These are phyloP conservation scores for Cladosporium sp. DNA, from an alignment of 2,329 filamentous ascomycete species.

Conservation along the genomic window DNA sequence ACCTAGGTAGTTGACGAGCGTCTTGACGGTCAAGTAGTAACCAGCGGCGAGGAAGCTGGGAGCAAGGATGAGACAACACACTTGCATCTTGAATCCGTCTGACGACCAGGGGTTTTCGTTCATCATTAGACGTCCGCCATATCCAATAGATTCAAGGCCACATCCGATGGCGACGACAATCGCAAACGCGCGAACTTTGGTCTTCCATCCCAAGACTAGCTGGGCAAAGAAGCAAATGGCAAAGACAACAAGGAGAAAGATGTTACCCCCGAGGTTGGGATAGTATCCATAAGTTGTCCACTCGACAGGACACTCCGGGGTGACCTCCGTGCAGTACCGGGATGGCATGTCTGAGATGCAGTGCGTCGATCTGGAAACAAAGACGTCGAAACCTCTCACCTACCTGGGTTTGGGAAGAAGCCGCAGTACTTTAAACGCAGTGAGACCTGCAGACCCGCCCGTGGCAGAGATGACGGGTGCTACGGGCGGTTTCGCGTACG, in stretches of 20 bases:
- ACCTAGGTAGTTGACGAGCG: constrained; percentile 43
- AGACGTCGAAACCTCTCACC: not conserved
- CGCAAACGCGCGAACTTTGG: constrained; percentile 38
- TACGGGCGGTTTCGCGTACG: constrained; percentile 1
- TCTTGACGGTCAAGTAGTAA: constrained; percentile 46
- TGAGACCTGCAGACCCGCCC: not conserved
- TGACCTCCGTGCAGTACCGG: constrained; percentile 25
- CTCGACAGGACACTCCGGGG: constrained; percentile 31
- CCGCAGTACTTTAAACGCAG: not conserved
- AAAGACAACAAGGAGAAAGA: constrained; percentile 37
- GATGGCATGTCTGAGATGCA: constrained; percentile 12
- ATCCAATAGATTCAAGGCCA: constrained; percentile 50
- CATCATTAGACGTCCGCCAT: constrained; percentile 52
- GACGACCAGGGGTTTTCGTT: constrained; percentile 48
- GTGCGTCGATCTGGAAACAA: not conserved
- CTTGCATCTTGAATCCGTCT: constrained; percentile 48
- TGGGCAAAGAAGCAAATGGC: constrained; percentile 33
- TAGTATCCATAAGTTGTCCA: constrained; percentile 39
- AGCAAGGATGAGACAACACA: constrained; percentile 51
- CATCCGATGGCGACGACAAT: constrained; percentile 38
- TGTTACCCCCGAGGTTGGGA: constrained; percentile 36
- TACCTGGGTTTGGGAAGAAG: not conserved
- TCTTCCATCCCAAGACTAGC: constrained; percentile 30
- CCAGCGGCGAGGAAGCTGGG: constrained; percentile 44
- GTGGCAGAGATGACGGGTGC: not conserved